phyloP scores from a whole-genome alignment of 2,329 filamentous ascomycete species.

The Geoglossum cookeanum region DNA sequence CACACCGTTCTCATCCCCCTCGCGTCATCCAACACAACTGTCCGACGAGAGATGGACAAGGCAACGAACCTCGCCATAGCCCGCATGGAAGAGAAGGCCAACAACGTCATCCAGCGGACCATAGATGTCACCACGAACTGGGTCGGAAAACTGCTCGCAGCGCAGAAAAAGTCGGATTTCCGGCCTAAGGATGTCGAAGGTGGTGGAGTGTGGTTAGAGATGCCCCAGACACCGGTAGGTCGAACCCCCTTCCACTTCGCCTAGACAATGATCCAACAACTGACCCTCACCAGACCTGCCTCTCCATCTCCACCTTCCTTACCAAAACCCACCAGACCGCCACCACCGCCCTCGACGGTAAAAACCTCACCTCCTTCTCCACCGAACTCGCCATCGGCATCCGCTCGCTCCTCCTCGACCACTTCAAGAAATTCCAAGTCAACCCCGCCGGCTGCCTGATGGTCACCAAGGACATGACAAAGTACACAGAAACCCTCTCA shows the following conservation, averaged over 20 bases:
- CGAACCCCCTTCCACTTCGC: not conserved
- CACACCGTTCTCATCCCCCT: slow-evolving; percentile 78
- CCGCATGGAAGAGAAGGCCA: slow-evolving; percentile 70
- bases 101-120: slow-evolving; percentile 46
- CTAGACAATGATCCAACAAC: not conserved
- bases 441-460: slow-evolving; percentile 86
- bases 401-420: slow-evolving; percentile 63
- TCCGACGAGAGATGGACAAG: slow-evolving; percentile 76
- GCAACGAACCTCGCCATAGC: slow-evolving; percentile 54
- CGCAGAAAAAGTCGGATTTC: slow-evolving; percentile 80
- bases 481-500: slow-evolving; percentile 72
- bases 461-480: slow-evolving; percentile 89
- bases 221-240: slow-evolving; percentile 52
- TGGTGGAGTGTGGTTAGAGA: slow-evolving; percentile 37
- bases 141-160: slow-evolving; percentile 49
- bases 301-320: slow-evolving; percentile 64
- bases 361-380: slow-evolving; percentile 65
- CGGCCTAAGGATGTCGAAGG: slow-evolving; percentile 52
- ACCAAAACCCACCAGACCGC: slow-evolving; percentile 43
- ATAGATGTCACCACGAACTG: slow-evolving; percentile 59
- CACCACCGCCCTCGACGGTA: slow-evolving; percentile 51
- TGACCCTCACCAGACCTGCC: slow-evolving; percentile 39
- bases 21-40: slow-evolving; percentile 74
- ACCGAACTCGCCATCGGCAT: slow-evolving; percentile 69
- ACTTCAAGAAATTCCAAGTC: slow-evolving; percentile 87